Percentiles rank a stretch among this genome's conserved stretches.
These are phyloP conservation scores for Grosmannia huntii DNA, from an alignment of 2,329 filamentous ascomycete species.

Conservation along the genomic window DNA sequence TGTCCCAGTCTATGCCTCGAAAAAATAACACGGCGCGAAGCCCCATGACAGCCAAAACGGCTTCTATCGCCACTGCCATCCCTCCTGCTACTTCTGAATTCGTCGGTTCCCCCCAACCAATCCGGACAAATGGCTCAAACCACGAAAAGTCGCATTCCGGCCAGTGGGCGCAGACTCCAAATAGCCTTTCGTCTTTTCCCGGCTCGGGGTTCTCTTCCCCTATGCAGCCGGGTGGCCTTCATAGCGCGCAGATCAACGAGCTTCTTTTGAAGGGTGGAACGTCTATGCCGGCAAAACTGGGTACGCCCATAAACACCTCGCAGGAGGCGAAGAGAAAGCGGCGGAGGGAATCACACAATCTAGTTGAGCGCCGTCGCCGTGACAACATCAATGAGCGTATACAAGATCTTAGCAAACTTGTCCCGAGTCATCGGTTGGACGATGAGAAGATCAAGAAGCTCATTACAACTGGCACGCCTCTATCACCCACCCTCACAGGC, in stretches of 20 bases:
- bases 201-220: conserved; percentile 86
- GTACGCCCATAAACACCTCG: conserved; percentile 43
- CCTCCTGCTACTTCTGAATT: conserved; percentile 60
- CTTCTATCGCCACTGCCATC: conserved; percentile 57
- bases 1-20: conserved; percentile 53
- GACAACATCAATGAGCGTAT: conserved; percentile 99
- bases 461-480: conserved; percentile 78
- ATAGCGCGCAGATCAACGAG: conserved; percentile 71
- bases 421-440: conserved; percentile 82
- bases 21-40: conserved; percentile 62
- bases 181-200: conserved; percentile 71
- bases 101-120: conserved; percentile 54
- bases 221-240: conserved; percentile 46
- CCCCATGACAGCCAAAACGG: conserved; percentile 74
- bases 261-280: conserved; percentile 79
- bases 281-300: conserved; percentile 81
- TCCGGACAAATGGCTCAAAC: conserved; percentile 51
- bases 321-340: conserved; percentile 91
- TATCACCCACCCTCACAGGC: conserved; percentile 70
- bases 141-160: conserved; percentile 78
- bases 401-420: conserved; percentile 86
- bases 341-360: conserved; percentile 86
- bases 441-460: conserved; percentile 96
- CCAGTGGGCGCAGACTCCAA: conserved; percentile 81
- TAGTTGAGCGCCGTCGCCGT: conserved; percentile 84